Evolutionary conservation across 75 land plant genomes (phyloP).

Genomic region (Pinus tabuliformis): DNA sequence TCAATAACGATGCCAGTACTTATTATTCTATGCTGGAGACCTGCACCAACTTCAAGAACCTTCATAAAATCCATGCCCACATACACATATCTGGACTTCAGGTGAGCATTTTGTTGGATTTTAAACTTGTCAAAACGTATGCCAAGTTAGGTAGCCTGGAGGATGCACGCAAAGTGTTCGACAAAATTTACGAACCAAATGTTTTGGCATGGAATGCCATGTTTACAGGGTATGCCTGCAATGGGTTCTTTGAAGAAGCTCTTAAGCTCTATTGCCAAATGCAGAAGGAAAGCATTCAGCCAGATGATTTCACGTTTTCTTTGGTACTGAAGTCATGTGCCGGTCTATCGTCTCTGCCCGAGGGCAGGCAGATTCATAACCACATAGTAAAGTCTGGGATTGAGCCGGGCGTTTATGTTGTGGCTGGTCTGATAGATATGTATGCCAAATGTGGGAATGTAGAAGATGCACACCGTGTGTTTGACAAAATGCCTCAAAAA

Average conservation of each 20-base stretch:
- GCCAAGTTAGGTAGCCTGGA: constrained; percentile 10
- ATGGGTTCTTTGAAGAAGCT: constrained; percentile 21
- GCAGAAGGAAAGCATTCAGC: constrained; percentile 20
- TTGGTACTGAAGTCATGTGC: neutral
- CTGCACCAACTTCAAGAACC: too few species aligned
- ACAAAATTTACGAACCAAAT: neutral
- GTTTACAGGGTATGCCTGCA: neutral
- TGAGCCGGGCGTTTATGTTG: constrained; percentile 2
- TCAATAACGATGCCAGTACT: too few species aligned
- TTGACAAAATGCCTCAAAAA: constrained; percentile 32
- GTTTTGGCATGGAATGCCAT: constrained; percentile 28
- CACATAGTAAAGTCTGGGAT: constrained; percentile 1
- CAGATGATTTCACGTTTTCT: constrained; percentile 17
- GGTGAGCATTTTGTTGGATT: too few species aligned
- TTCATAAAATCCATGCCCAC: too few species aligned
- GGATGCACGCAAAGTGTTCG: neutral
- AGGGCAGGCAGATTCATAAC: constrained; percentile 11
- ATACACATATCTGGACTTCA: too few species aligned
- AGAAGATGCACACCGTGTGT: constrained; percentile 44
- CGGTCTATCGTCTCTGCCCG: neutral
- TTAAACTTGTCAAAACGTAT: too few species aligned
- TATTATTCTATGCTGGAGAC: too few species aligned
- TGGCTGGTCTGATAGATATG: constrained; percentile 3
- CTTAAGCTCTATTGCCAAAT: constrained; percentile 16
- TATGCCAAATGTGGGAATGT: constrained; percentile 41